Percentiles rank a stretch among this genome's conserved stretches.
phyloP scores from a whole-genome alignment of 192 early-diverging fungal genomes.

The Coemansia sp. region DNA sequence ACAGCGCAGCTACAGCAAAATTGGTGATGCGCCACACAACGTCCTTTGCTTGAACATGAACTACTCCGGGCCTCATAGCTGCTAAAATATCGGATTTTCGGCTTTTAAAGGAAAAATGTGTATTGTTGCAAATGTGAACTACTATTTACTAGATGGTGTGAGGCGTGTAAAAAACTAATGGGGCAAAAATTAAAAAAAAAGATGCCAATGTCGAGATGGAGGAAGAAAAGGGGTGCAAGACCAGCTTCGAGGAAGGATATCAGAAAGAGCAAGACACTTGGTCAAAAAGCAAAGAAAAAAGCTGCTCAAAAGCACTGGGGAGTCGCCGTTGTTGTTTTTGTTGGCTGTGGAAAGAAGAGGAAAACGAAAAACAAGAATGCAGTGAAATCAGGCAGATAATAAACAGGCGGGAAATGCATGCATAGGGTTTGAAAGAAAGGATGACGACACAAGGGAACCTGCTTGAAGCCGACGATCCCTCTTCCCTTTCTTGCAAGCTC shows the following conservation, averaged over 20 bases:
- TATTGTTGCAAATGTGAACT: neutral
- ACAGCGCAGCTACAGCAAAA: conserved; percentile 37
- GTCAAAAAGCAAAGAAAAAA: neutral
- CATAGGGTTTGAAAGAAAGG: neutral
- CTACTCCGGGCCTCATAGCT: conserved; percentile 8
- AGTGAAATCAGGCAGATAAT: neutral
- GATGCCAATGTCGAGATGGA: no score
- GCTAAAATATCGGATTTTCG: no score
- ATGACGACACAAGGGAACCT: neutral
- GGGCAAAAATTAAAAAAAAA: neutral
- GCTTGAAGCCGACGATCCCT: no score
- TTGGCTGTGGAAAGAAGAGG: neutral
- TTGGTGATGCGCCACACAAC: conserved; percentile 43
- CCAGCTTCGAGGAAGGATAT: neutral
- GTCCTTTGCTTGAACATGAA: conserved; percentile 3
- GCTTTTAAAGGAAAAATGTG: no score
- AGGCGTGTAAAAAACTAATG: neutral
- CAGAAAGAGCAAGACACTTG: neutral
- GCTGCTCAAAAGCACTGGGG: no score
- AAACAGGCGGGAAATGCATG: neutral
- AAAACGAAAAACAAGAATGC: neutral
- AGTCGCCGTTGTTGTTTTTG: no score
- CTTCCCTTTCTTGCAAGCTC: neutral
- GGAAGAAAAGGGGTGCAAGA: neutral
- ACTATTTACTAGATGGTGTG: neutral